phyloP scores from a whole-genome alignment of 768 basidiomycete genomes.

The Russula olivacea region DNA sequence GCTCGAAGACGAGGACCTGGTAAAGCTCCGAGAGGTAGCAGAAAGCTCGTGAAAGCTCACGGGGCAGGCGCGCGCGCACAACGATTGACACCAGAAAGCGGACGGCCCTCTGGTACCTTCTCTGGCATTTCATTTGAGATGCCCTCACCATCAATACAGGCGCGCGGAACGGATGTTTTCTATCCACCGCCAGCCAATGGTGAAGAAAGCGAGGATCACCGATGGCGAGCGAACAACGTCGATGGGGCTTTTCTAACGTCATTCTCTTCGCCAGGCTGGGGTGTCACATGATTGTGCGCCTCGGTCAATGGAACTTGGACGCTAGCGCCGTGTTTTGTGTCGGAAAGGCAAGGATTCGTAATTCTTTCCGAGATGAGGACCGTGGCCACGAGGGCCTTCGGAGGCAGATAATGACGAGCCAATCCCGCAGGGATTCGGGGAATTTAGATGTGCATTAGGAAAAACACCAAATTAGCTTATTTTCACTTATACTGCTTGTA shows the following conservation, averaged over 20 bases:
- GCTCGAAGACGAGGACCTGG: slow-evolving; percentile 65
- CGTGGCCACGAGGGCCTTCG: background rate
- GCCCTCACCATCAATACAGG: slow-evolving; percentile 7
- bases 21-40: slow-evolving; percentile 58
- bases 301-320: background rate
- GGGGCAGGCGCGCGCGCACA: background rate
- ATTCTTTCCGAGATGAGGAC: background rate
- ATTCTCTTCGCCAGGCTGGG: slow-evolving; percentile 10
- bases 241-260: slow-evolving; percentile 7
- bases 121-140: slow-evolving; percentile 6
- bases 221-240: slow-evolving; percentile 2
- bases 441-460: slow-evolving; percentile 1
- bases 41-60: slow-evolving; percentile 12
- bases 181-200: background rate
- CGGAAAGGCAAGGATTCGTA: background rate
- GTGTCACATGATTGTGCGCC: slow-evolving; percentile 10
- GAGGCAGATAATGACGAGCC: background rate
- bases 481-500: slow-evolving; percentile 14
- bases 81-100: slow-evolving; percentile 1
- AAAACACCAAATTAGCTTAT: slow-evolving; percentile 12
- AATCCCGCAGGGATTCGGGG: background rate
- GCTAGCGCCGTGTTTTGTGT: background rate
- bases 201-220: slow-evolving; percentile 3
- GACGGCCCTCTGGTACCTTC: background rate
- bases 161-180: background rate